phyloP scores from a whole-genome alignment of 139 green algal genomes.

The Haematococcus lacustris region DNA sequence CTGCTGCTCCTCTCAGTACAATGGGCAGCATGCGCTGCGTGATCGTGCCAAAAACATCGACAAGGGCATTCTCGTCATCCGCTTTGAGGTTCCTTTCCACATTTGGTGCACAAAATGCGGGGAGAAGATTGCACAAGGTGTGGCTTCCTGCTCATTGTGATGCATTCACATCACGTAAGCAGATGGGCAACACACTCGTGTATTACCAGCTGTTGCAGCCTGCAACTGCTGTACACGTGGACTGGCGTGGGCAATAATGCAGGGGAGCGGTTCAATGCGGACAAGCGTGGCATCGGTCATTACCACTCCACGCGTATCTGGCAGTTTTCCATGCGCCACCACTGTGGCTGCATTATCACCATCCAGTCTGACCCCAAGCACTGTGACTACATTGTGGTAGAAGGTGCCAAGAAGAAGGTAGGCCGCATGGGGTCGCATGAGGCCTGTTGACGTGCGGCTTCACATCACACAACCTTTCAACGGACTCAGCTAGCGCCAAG shows the following conservation, averaged over 20 bases:
- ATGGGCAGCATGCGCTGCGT: constrained; percentile 73
- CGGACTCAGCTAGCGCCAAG: too few species aligned
- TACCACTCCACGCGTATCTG: constrained; percentile 92
- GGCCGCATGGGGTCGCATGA: neutral
- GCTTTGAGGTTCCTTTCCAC: constrained; percentile 97
- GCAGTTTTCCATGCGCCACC: constrained; percentile 82
- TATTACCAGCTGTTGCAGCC: neutral
- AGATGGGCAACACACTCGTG: neutral
- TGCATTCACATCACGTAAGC: neutral
- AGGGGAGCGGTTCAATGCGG: constrained; percentile 93
- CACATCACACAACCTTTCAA: neutral
- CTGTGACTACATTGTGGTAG: constrained; percentile 78
- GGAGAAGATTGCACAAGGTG: constrained; percentile 84
- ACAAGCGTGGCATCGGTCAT: constrained; percentile 75
- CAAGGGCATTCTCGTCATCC: constrained; percentile 89
- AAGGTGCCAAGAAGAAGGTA: constrained; percentile 51
- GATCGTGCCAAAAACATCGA: constrained; percentile 80
- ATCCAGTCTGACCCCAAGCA: constrained; percentile 91
- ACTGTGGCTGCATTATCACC: constrained; percentile 87
- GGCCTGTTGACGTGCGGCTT: neutral
- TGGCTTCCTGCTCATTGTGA: neutral
- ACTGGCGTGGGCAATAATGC: neutral
- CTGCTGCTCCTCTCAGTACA: constrained; percentile 4
- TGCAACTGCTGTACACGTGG: neutral
- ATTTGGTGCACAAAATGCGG: constrained; percentile 84